phyloP scores from a whole-genome alignment of 305 asterid genomes.

The Solanum hybrid region DNA sequence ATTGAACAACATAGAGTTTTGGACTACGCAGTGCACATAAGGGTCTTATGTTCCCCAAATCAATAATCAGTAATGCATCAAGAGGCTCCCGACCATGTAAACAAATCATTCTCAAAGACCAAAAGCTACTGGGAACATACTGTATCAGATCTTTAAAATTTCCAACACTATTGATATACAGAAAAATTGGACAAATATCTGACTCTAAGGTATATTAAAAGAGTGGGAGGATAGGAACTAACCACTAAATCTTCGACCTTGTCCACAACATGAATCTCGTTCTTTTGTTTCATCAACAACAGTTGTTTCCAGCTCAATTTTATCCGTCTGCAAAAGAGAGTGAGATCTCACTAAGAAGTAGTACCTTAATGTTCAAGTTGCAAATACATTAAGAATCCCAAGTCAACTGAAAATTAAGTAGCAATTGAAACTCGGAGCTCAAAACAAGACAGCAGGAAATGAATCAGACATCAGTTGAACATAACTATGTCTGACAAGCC shows the following conservation, averaged over 20 bases:
- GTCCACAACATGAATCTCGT: slow-evolving; percentile 86
- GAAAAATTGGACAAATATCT: background rate
- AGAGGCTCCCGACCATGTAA: background rate
- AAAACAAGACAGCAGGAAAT: background rate
- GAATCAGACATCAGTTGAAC: background rate
- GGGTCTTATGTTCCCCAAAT: background rate
- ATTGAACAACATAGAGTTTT: background rate
- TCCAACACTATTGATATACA: background rate
- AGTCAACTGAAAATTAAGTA: background rate
- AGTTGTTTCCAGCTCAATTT: slow-evolving; percentile 94
- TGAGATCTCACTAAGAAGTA: slow-evolving; percentile 1
- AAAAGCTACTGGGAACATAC: background rate
- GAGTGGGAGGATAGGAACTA: slow-evolving; percentile 18
- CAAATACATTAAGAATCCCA: slow-evolving; percentile 3
- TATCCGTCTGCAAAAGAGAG: slow-evolving; percentile 62
- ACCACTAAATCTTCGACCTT: slow-evolving; percentile 96
- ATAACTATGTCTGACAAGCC: background rate
- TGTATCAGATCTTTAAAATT: background rate
- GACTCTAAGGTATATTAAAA: background rate
- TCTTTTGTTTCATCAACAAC: slow-evolving; percentile 98
- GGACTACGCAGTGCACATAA: background rate
- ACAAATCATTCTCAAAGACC: background rate
- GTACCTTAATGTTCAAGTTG: too few relatives aligned
- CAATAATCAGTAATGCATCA: background rate
- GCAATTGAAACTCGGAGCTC: background rate